Percentiles rank a stretch among this genome's conserved stretches.
These are phyloP conservation scores for Penicillium bovifimosum DNA, from an alignment of 495 filamentous ascomycete species.

Conservation along the genomic window DNA sequence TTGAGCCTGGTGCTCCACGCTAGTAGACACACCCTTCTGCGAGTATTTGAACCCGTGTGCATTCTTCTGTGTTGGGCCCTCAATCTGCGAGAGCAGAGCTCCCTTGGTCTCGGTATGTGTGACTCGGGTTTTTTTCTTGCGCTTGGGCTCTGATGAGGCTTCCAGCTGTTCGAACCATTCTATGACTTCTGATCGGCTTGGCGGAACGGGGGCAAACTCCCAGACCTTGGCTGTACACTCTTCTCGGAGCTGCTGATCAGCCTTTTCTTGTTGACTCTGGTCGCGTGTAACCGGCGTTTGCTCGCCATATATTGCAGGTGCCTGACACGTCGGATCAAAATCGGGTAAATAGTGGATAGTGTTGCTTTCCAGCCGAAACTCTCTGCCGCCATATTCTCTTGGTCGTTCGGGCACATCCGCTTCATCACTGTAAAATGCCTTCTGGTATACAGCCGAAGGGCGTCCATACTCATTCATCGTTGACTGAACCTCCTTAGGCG, in stretches of 20 bases:
- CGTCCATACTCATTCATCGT: slow-evolving; percentile 32
- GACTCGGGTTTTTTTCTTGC: neutral
- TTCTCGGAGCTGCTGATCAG: slow-evolving; percentile 44
- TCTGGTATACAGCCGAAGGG: slow-evolving; percentile 68
- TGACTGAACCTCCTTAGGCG: slow-evolving; percentile 22
- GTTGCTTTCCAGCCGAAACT: slow-evolving; percentile 74
- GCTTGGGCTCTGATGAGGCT: slow-evolving; percentile 1
- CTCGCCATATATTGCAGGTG: slow-evolving; percentile 50
- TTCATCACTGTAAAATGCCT: slow-evolving; percentile 83
- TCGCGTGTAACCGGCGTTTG: slow-evolving; percentile 42
- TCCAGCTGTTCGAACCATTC: slow-evolving; percentile 55
- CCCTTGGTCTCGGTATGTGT: slow-evolving; percentile 13
- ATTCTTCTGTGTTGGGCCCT: slow-evolving; percentile 82
- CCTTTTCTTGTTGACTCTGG: slow-evolving; percentile 43
- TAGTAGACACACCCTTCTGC: slow-evolving; percentile 67
- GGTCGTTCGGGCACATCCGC: slow-evolving; percentile 73
- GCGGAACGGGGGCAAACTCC: slow-evolving; percentile 53
- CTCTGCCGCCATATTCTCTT: slow-evolving; percentile 82
- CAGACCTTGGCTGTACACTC: slow-evolving; percentile 27
- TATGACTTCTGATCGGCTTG: slow-evolving; percentile 63
- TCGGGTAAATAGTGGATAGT: slow-evolving; percentile 70
- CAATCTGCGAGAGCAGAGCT: slow-evolving; percentile 71
- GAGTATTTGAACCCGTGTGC: slow-evolving; percentile 83
- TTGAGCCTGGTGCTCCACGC: slow-evolving; percentile 77
- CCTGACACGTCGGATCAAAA: slow-evolving; percentile 64